Evolutionary conservation across 1,284 basidiomycete species (phyloP), one percentile per base, ranked within the genome.

Genomic region (Ceratobasidium sp.): DNA sequence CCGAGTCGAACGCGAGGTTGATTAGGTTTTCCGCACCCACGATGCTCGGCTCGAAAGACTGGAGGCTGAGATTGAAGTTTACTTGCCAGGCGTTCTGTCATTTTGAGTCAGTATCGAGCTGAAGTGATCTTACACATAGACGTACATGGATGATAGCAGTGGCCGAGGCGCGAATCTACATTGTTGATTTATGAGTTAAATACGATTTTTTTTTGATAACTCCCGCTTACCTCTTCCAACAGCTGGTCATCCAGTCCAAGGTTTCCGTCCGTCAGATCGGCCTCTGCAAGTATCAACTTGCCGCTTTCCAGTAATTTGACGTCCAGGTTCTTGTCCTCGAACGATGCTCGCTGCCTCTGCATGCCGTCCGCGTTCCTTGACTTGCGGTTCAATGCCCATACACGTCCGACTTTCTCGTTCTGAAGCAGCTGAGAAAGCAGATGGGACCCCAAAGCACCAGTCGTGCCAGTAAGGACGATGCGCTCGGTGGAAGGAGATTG

Each of bases 401-500:
- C 70, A 39, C 39, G 64, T 4, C 50, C 48, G 9, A 75, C 74
- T 14, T 30, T n/a, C 6, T 58, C 36, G 14, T 58, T 59, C 23
- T 43, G 21, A 0, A 80, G 60, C 8, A 81, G 71, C 32, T 76
- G 72, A 0, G 76, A 76, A 12, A 82, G 76, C 9, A 81, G 61
- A 36, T 76, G 67, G 0, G 77, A 77, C 1, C 81, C 81, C 0
- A 82, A 74, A 41, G 76, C 79, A 0, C 81, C 81, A 10, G 81
- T 81, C 3, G 79, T 79, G 1, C 81, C 81, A 1, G 81, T 82
- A 23, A 82, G 48, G 1, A 82, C 61, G 0, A 81, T 76, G 2
- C 30, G 41, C 28, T 70, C 67, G n/a, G n/a, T n/a, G n/a, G n/a
- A n/a, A n/a, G n/a, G n/a, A n/a, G n/a, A n/a, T n/a, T n/a, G n/a